These are phyloP conservation scores for Abrus precatorius DNA, from an alignment of 306 rosid genomes.

Conservation along the genomic window DNA sequence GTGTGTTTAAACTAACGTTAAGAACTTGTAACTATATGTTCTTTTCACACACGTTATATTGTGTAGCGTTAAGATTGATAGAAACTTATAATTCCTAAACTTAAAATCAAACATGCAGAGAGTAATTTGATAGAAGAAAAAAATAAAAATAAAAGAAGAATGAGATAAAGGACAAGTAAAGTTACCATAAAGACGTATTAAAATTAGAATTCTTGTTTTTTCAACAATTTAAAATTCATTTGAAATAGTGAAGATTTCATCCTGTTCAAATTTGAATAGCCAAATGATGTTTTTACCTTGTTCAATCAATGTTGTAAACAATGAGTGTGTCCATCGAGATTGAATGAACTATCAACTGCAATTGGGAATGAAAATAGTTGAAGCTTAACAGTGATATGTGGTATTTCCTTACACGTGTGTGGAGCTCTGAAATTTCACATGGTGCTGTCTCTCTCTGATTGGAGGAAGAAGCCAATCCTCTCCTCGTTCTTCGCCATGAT, in stretches of 20 bases:
- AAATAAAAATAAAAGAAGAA: no score
- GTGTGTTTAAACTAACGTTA: no score
- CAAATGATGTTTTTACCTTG: background rate
- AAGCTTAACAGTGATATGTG: slow-evolving; percentile 21
- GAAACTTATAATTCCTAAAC: no score
- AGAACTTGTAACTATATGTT: no score
- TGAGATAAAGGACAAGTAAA: no score
- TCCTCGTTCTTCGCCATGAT: slow-evolving; percentile 28
- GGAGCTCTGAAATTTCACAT: slow-evolving; percentile 39
- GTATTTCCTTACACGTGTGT: background rate
- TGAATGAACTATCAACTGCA: slow-evolving; percentile 9
- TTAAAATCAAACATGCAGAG: no score
- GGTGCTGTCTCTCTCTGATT: slow-evolving; percentile 36
- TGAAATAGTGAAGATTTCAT: background rate
- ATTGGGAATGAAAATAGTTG: slow-evolving; percentile 27
- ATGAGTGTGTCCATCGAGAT: background rate
- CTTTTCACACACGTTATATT: no score
- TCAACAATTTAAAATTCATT: background rate
- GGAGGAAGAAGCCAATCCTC: background rate
- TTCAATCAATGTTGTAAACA: background rate
- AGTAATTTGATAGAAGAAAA: no score
- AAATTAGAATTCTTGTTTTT: no score
- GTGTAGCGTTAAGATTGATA: no score
- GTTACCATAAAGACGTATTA: no score
- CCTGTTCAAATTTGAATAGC: background rate